Base-by-base conservation (phyloP, 345 rosid species). In the Ceriops decandra region DNA sequence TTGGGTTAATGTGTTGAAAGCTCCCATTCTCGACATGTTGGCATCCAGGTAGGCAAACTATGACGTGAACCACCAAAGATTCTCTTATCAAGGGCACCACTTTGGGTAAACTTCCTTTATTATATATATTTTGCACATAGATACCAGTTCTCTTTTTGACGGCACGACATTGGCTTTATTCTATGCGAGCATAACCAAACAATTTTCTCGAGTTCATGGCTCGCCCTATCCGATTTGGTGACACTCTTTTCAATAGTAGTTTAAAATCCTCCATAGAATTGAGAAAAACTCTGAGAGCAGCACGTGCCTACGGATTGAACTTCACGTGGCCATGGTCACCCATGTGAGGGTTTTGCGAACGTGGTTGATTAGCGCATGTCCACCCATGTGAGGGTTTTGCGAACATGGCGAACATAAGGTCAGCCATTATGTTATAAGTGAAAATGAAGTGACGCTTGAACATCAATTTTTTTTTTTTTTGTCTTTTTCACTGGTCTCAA, bases 1-100 rank as follows among this genome's bases (percentile, higher is more conserved):
- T 9, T 26, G 58, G 8, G 30, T 53, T 60, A 57, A 27, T 21
- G 51, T 68, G 57, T 15, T 11, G 31, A 68, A 57, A 30, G 30
- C 77, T 73, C 81, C 81, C 77, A 67, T 70, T 83, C 66, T 80
- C 67, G 86, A 78, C 86, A 87, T 87, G 86, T 72, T 73, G 59
- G 81, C 60, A 52, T 28, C 63, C 33, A 65, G 83, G 86, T 85
- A 60, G 54, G 82, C 86, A 81, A 64, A 38, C 10, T 42, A 60
- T 68, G 82, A 75, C 79, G 80, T 57, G 66, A 78, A 74, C 52
- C 62, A 74, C 84, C 24, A 76, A 72, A 82, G 88, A 85, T 84
- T 85, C 87, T 66, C 74, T 58, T 38, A 22, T 52, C 11, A 52
- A 57, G 42, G 35, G 56, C 27, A 35, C 17, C 27, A 1, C 20